Evolutionary conservation across 2,329 filamentous ascomycete species (phyloP).

Genomic region (Exophiala spinifera): DNA sequence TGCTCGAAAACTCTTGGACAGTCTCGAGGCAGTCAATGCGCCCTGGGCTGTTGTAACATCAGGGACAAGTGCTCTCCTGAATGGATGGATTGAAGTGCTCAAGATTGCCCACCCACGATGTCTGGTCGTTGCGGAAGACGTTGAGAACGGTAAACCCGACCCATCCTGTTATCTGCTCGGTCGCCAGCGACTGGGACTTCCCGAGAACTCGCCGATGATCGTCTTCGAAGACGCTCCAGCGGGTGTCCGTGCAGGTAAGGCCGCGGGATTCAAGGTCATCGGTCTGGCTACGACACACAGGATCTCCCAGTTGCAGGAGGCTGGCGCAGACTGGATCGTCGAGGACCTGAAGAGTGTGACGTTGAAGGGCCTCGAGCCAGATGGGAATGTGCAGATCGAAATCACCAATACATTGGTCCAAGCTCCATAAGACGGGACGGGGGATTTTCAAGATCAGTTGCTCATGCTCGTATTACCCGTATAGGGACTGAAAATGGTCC

Average conservation of each 20-base stretch:
- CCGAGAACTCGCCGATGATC: conserved; percentile 54
- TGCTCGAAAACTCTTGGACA: conserved; percentile 65
- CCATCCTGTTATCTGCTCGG: conserved; percentile 71
- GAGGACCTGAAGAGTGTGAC: conserved; percentile 71
- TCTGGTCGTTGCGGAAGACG: conserved; percentile 73
- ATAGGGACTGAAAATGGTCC: conserved; percentile 3
- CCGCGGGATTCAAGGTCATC: conserved; percentile 78
- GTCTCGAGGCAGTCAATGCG: conserved; percentile 59
- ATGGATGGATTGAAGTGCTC: conserved; percentile 69
- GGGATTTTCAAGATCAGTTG: too few relatives aligned
- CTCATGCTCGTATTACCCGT: too few relatives aligned
- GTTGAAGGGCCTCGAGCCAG: conserved; percentile 43
- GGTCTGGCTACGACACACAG: conserved; percentile 83
- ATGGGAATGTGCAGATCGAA: conserved; percentile 18
- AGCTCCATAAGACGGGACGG: neutral
- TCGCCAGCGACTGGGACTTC: conserved; percentile 56
- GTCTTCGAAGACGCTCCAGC: conserved; percentile 89
- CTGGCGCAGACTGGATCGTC: conserved; percentile 86
- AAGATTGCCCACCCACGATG: conserved; percentile 62
- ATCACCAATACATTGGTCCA: conserved; percentile 23
- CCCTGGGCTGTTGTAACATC: conserved; percentile 85
- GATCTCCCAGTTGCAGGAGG: conserved; percentile 65
- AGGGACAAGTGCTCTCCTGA: conserved; percentile 63
- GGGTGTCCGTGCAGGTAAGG: conserved; percentile 78
- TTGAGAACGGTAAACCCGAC: conserved; percentile 72